phyloP scores from a whole-genome alignment of 352 stramenopile genomes.

The Pythium coloratum region DNA sequence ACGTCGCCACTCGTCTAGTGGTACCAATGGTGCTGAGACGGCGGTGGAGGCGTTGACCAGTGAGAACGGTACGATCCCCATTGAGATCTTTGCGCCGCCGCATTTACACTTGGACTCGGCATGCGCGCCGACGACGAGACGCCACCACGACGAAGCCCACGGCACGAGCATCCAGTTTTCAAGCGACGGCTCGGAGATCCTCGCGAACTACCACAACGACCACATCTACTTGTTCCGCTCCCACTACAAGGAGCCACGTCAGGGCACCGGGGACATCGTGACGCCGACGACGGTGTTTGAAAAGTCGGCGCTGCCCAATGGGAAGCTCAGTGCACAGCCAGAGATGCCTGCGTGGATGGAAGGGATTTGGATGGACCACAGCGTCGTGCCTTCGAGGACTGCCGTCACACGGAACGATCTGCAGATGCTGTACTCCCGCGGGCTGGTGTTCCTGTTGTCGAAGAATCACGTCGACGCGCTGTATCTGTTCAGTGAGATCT shows the following conservation, averaged over 20 bases:
- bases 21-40: not conserved
- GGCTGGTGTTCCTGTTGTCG: conserved; percentile 30
- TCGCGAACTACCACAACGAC: conserved; percentile 86
- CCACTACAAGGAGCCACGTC: conserved; percentile 23
- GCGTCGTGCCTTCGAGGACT: not conserved
- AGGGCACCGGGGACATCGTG: conserved; percentile 3
- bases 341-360: conserved; percentile 18
- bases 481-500: conserved; percentile 22
- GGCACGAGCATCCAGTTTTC: conserved; percentile 84
- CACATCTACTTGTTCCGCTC: conserved; percentile 84
- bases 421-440: conserved; percentile 30
- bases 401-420: conserved; percentile 22
- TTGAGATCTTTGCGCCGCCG: conserved; percentile 71
- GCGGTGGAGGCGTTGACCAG: conserved; percentile 13
- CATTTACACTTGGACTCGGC: conserved; percentile 71
- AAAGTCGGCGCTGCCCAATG: conserved; percentile 13
- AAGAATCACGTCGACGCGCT: conserved; percentile 43
- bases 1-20: conserved; percentile 13
- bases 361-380: conserved; percentile 17
- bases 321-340: not conserved
- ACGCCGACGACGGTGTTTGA: conserved; percentile 11
- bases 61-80: conserved; percentile 41
- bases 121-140: conserved; percentile 39
- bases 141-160: conserved; percentile 56
- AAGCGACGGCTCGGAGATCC: conserved; percentile 58